These are phyloP conservation scores for Umbilicus rupestris DNA, from an alignment of 164 flowering plant genomes.

Conservation along the genomic window DNA sequence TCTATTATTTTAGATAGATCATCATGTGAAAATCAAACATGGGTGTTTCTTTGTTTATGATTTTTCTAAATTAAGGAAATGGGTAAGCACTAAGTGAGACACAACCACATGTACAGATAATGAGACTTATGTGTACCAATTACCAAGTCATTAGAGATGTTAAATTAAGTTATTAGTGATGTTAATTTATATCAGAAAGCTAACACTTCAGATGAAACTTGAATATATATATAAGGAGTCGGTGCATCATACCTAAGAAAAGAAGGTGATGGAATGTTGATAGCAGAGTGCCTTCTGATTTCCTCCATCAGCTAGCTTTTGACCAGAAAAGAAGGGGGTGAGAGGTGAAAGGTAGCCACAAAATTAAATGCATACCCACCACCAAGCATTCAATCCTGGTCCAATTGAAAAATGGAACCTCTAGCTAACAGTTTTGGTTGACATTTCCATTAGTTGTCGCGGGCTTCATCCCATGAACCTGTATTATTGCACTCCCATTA, in stretches of 20 bases:
- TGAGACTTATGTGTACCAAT: not conserved
- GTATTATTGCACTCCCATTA: not conserved
- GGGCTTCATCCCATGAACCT: not conserved
- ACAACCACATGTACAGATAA: not conserved
- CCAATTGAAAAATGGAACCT: constrained; percentile 1
- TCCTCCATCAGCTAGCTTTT: not conserved
- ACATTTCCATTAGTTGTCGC: not conserved
- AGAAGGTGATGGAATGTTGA: not conserved
- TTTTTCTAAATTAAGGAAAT: not conserved
- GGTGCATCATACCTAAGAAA: not conserved
- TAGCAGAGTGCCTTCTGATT: too few relatives aligned
- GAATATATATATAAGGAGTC: too few relatives aligned
- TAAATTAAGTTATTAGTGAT: too few relatives aligned
- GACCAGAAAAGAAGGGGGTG: not conserved
- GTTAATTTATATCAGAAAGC: too few relatives aligned
- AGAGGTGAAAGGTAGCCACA: not conserved
- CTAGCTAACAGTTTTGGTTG: not conserved
- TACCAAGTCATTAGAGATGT: not conserved
- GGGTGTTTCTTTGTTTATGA: not conserved
- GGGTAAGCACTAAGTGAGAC: not conserved
- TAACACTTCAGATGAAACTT: not conserved
- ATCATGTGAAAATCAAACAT: not conserved
- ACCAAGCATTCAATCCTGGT: constrained; percentile 2
- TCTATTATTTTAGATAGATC: not conserved
- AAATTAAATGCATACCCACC: not conserved